phyloP scores from a whole-genome alignment of 352 stramenopile species.

The Pythium coloratum region DNA sequence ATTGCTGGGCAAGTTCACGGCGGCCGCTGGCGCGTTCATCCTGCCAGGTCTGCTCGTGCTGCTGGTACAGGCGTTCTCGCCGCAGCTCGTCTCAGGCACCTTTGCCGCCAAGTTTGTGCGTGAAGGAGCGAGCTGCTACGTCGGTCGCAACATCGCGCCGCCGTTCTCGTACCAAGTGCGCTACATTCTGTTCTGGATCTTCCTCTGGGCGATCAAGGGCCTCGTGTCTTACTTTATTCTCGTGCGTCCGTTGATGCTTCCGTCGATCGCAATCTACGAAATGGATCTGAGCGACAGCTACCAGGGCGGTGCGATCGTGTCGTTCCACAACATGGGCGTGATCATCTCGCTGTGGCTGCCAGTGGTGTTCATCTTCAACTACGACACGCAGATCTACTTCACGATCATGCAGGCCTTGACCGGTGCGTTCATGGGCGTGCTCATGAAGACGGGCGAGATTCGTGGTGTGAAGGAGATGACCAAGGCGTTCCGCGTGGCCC shows the following conservation, averaged over 20 bases:
- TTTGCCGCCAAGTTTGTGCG: conserved; percentile 46
- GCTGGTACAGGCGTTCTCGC: conserved; percentile 29
- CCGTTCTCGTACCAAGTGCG: conserved; percentile 35
- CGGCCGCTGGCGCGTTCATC: conserved; percentile 25
- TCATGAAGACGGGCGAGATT: conserved; percentile 51
- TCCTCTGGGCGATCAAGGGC: conserved; percentile 38
- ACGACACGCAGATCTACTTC: conserved; percentile 57
- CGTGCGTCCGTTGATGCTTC: conserved; percentile 40
- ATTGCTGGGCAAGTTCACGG: conserved; percentile 25
- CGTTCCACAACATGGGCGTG: conserved; percentile 49
- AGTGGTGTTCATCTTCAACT: conserved; percentile 53
- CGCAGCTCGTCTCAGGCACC: conserved; percentile 34
- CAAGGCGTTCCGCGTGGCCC: conserved; percentile 44
- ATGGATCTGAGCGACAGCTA: conserved; percentile 39
- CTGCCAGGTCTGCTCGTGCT: conserved; percentile 32
- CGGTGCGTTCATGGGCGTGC: conserved; percentile 33
- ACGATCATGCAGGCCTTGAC: conserved; percentile 41
- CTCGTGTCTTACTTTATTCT: conserved; percentile 46
- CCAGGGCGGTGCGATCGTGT: conserved; percentile 29
- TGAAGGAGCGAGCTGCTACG: conserved; percentile 44
- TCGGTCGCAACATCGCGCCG: conserved; percentile 40
- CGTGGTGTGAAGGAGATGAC: conserved; percentile 36
- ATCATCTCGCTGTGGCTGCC: conserved; percentile 47
- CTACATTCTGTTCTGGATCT: conserved; percentile 41
- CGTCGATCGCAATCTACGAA: conserved; percentile 39